Base-by-base conservation (phyloP, 441 rosid species). In the Aquilaria agallochum region DNA sequence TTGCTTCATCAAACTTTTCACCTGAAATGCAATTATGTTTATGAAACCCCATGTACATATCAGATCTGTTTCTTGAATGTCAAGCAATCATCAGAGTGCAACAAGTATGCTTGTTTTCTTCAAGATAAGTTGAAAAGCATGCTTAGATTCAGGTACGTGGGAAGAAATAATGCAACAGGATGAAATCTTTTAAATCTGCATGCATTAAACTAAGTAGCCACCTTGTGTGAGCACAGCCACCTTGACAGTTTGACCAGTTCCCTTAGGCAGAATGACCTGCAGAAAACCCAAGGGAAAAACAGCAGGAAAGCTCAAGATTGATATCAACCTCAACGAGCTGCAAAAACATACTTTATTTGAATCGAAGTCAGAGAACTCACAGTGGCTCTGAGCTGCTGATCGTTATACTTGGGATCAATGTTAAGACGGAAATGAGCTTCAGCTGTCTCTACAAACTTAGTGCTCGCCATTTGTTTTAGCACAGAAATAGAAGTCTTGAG, bases 161-260 rank as follows among this genome's bases (percentile, higher is more conserved):
- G 45, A 40, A 40, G 9, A 7, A 20, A 40, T 40, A 40, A 8
- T 40, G 45, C 45, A 40, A 40, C 9, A 40, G 45, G 27, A 40
- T 8, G 45, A 40, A 40, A 40, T 40, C 45, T 40, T 10, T 5
- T 40, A 40, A 40, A 40, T 40, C 45, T 40, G 46, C 58, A 55
- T 31, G 31, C 56, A 32, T 11, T 45, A 52, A 58, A 40, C n/a
- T 55, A 45, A 57, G 53, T 2, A 72, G 58, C 56, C 69, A 94
- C 99, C 99, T 86, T 95, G 99, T 45, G 98, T 85, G 59, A 95
- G 99, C 68, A 95, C 99, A 42, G 97, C 99, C 63, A 95, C 92
- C 81, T 68, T 92, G 71, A 92, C 87, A 63, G 89, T 78, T 78
- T 83, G 95, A 15, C 97, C 99, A 44, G 99, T 89, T 80, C 99